These are phyloP conservation scores for Crithidia mellificae DNA, from an alignment of 208 protist species.

Conservation along the genomic window DNA sequence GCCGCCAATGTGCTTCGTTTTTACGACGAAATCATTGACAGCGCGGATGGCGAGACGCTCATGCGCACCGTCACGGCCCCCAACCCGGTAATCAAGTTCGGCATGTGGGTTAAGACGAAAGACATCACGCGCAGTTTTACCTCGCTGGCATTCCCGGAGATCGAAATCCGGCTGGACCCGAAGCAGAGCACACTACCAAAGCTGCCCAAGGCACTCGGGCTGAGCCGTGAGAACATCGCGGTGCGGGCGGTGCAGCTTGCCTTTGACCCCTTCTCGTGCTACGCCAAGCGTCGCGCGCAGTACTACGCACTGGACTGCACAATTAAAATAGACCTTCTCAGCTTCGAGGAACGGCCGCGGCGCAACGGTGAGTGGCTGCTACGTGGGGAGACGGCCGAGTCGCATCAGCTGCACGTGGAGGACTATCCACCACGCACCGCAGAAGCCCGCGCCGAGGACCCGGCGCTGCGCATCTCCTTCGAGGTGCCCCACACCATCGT, in stretches of 20 bases:
- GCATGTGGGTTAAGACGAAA: constrained; percentile 90
- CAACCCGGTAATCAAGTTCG: constrained; percentile 81
- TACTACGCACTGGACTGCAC: constrained; percentile 89
- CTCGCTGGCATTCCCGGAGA: constrained; percentile 70
- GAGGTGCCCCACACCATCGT: constrained; percentile 81
- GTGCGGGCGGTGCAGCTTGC: constrained; percentile 85
- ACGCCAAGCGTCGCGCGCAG: constrained; percentile 41
- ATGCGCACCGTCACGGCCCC: constrained; percentile 47
- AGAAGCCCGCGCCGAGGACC: constrained; percentile 65
- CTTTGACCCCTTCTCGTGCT: constrained; percentile 80
- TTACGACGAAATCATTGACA: constrained; percentile 83
- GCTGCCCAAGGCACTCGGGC: constrained; percentile 83
- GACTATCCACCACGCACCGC: constrained; percentile 73
- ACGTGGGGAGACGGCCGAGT: constrained; percentile 65
- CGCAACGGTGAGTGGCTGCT: constrained; percentile 76
- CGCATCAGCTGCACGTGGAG: constrained; percentile 71
- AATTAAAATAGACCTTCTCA: constrained; percentile 85
- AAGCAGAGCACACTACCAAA: constrained; percentile 71
- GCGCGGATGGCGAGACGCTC: constrained; percentile 78
- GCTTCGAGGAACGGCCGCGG: constrained; percentile 76
- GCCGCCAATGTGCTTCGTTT: constrained; percentile 69
- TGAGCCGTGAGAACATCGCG: constrained; percentile 90
- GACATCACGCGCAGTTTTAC: constrained; percentile 86
- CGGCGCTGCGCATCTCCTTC: constrained; percentile 81
- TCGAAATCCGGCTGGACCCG: constrained; percentile 85